Base-by-base conservation (phyloP, 345 rosid species). In the Murraya paniculata region DNA sequence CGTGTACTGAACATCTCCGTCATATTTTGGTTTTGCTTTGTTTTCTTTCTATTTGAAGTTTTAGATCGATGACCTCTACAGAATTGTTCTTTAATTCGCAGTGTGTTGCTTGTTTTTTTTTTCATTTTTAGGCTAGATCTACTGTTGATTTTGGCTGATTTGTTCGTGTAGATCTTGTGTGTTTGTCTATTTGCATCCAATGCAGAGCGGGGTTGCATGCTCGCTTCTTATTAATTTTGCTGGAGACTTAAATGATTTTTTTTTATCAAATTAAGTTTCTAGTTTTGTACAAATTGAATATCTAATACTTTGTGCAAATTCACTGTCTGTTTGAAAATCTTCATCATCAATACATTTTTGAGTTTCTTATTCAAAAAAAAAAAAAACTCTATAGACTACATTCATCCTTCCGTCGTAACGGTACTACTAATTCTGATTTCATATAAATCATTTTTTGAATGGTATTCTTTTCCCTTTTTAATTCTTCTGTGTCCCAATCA, bases 161-260 rank as follows among this genome's bases (percentile, higher is more conserved):
- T 56, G 9, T 67, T 35, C 11, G 57, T 36, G 9, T 71, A 60
- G 78, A 83, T 83, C 72, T 76, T 28, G 14, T 74, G n/a, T 2
- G 62, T 57, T 36, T 60, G 25, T 28, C 25, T 64, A 58, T 16
- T 45, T 5, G 64, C 18, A 28, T 21, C 9, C 7, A 9, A 35
- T 35, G 27, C 70, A 21, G 16, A 64, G 22, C 18, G 27, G 48
- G 70, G 10, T 65, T 65, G 70, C 48, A 35, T 8, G 45, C 45
- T 9, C 21, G 7, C 27, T 9, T 65, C 45, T 9, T 6, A 9
- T 35, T 35, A 2, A 24, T 33, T 65, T 33, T 35, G 4, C 11
- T 6, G 4, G 3, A 31, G 41, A 39, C 21, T n/a, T 38, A 38
- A 36, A 24, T 22, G 8, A 65, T 65, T 11, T 3, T 41, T 10